Base-by-base conservation (phyloP, 176 grass and related monocot genomes). In the Musa itinerans region DNA sequence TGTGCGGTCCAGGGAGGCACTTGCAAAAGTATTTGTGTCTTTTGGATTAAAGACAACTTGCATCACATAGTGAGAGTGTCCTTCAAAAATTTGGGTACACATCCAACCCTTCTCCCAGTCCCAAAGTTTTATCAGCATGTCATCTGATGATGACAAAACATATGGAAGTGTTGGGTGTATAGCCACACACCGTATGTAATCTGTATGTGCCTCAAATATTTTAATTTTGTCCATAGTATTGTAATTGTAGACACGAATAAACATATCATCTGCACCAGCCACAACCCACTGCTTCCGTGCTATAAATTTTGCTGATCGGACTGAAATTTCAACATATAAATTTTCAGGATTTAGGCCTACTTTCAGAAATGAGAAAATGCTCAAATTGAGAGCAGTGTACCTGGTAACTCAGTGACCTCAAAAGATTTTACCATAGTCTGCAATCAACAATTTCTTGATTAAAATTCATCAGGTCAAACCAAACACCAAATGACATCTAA, bases 81-180 rank as follows among this genome's bases (percentile, higher is more conserved):
- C 95, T 82, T 99, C 95, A 81, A 99, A 99, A 76, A 99, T 94
- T 89, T 99, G 95, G 82, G 95, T 99, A 73, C 95, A 99, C 54
- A 94, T 85, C 90, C 90, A 99, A 65, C 90, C 88, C 80, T 99
- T 99, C 72, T 99, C 90, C 95, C 95, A 99, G 78, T 99, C 95
- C 95, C 95, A 99, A 53, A 94, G 80, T 71, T 99, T 99, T 88
- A 99, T 99, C 81, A 99, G 75, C 95, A 99, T 99, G 81, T 99
- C 95, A 82, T 99, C 95, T 81, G 95, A 99, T 50, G 95, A 99
- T 80, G 95, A 99, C 26, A 99, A 70, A 23, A 99, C 88, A 84
- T 94, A 99, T 77, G 90, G 88, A 71, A 99, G 90, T 63, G 88
- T 99, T 74, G 95, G 95, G 81, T 99, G 95, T 65, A 99, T 88